These are phyloP conservation scores for Pythium dissimile DNA, from an alignment of 352 stramenopile species.

Conservation along the genomic window DNA sequence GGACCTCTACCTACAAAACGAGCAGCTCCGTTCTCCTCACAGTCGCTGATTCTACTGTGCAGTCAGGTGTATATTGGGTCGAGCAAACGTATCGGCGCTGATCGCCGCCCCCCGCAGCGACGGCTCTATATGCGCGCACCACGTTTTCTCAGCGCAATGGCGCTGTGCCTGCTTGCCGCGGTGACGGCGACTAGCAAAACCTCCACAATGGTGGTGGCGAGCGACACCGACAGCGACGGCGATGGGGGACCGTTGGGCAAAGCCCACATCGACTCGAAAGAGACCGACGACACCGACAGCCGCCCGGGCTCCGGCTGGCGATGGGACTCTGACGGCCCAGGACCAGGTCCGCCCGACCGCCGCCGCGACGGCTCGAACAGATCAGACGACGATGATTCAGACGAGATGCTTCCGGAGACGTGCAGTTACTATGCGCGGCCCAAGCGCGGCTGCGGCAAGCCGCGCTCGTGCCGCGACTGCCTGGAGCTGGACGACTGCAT, in stretches of 20 bases:
- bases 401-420: slow-evolving; percentile 13
- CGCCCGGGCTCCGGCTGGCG: neutral
- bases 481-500: slow-evolving; percentile 19
- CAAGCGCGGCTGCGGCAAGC: slow-evolving; percentile 8
- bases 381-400: slow-evolving; percentile 8
- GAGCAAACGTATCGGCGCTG: too few relatives aligned
- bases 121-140: too few relatives aligned
- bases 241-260: neutral
- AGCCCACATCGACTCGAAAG: slow-evolving; percentile 2
- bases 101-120: too few relatives aligned
- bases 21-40: too few relatives aligned
- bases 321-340: neutral
- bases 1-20: too few relatives aligned
- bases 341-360: too few relatives aligned
- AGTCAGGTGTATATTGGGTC: too few relatives aligned
- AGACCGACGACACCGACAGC: neutral
- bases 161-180: too few relatives aligned
- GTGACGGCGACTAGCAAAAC: too few relatives aligned
- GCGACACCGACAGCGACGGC: neutral
- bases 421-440: slow-evolving; percentile 11
- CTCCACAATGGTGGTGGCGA: neutral
- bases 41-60: too few relatives aligned
- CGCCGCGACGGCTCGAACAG: neutral
- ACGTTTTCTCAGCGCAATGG: too few relatives aligned
- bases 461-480: slow-evolving; percentile 14